A percentile compares a stretch with the other conserved stretches of the same genome.
Evolutionary conservation across 2,329 filamentous ascomycete genomes (phyloP).

Genomic region (Xylariales sp.): DNA sequence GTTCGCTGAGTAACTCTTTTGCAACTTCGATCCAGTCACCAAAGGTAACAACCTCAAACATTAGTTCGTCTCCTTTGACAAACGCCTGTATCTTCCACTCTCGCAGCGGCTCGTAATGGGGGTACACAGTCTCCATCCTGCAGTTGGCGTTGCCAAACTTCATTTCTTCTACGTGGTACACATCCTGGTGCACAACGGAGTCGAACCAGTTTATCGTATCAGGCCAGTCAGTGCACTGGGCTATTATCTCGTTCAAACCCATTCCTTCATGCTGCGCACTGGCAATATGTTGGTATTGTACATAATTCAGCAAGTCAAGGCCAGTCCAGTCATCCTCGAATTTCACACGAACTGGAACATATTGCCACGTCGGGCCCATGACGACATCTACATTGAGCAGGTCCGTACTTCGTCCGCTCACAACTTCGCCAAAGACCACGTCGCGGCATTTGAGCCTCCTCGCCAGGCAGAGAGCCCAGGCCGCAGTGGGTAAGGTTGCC

Average conservation of each 20-base stretch:
- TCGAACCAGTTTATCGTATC: conserved; percentile 41
- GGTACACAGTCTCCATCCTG: conserved; percentile 54
- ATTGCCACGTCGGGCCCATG: conserved; percentile 63
- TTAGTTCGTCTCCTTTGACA: conserved; percentile 44
- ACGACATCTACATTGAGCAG: conserved; percentile 51
- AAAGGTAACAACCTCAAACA: conserved; percentile 57
- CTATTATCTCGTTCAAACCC: conserved; percentile 49
- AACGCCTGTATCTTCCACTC: conserved; percentile 62
- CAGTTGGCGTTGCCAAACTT: conserved; percentile 30
- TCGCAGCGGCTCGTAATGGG: conserved; percentile 49
- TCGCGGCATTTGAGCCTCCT: conserved; percentile 47
- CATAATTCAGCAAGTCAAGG: conserved; percentile 44
- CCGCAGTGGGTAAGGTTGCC: conserved; percentile 62
- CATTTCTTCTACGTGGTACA: conserved; percentile 56
- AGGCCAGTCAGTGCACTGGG: conserved; percentile 41
- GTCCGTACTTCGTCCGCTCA: conserved; percentile 58
- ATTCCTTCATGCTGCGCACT: conserved; percentile 51
- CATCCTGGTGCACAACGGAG: conserved; percentile 55
- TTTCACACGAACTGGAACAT: conserved; percentile 58
- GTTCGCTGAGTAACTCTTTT: conserved; percentile 43
- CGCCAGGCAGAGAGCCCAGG: conserved; percentile 61
- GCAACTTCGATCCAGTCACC: conserved; percentile 51
- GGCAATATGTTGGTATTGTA: conserved; percentile 55
- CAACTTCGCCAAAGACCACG: conserved; percentile 63
- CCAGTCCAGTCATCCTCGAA: conserved; percentile 48